phyloP scores from a whole-genome alignment of 164 flowering plant species.

The Akebia trifoliata region DNA sequence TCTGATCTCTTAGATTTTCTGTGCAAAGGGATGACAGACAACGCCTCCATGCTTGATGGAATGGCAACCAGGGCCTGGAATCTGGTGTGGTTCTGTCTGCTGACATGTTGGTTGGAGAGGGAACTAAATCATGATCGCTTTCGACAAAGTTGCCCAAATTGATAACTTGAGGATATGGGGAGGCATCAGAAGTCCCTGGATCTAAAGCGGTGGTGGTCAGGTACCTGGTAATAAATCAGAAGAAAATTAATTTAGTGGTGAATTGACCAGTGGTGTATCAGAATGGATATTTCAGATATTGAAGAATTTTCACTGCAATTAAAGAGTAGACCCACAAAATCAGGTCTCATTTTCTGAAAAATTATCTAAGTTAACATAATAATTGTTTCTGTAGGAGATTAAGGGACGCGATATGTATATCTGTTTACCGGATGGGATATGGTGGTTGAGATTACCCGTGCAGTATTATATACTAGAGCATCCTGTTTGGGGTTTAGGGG shows the following conservation, averaged over 20 bases:
- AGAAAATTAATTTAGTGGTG: neutral
- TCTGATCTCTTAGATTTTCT: constrained; percentile 66
- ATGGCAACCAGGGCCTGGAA: constrained; percentile 63
- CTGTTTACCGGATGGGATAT: too few relatives aligned
- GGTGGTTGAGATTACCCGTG: too few relatives aligned
- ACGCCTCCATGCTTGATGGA: constrained; percentile 51
- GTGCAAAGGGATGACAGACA: constrained; percentile 50
- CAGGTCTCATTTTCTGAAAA: too few relatives aligned
- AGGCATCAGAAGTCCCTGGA: constrained; percentile 30
- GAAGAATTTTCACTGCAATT: too few relatives aligned
- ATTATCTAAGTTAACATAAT: too few relatives aligned
- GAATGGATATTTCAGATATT: too few relatives aligned
- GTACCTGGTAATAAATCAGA: constrained; percentile 35
- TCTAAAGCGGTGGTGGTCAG: constrained; percentile 19
- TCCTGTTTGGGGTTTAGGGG: too few relatives aligned
- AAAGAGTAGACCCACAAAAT: too few relatives aligned
- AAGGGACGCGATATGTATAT: too few relatives aligned
- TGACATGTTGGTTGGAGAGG: constrained; percentile 46
- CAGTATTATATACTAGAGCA: too few relatives aligned
- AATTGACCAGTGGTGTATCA: too few relatives aligned
- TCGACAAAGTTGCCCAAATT: constrained; percentile 41
- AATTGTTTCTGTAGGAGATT: too few relatives aligned
- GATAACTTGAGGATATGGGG: constrained; percentile 29
- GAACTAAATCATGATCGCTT: constrained; percentile 68
- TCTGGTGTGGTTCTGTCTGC: constrained; percentile 42